phyloP scores from a whole-genome alignment of 805 yeast genomes.

The Candida parachauliodes region DNA sequence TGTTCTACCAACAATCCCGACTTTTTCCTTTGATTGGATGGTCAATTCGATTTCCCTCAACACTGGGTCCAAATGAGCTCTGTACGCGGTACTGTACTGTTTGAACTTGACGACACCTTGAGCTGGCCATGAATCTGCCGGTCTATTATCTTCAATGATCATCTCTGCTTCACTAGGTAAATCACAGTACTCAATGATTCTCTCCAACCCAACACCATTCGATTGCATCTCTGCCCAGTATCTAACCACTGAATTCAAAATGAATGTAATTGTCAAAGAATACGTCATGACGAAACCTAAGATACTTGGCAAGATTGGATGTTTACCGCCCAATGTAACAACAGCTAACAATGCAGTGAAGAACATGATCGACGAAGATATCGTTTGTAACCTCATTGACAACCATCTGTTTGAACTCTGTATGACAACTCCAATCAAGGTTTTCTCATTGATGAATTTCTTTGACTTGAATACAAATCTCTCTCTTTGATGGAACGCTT shows the following conservation, averaged over 20 bases:
- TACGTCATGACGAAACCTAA: constrained; percentile 38
- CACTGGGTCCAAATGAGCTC: constrained; percentile 77
- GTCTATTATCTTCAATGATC: constrained; percentile 30
- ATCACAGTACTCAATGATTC: constrained; percentile 35
- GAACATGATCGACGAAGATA: constrained; percentile 32
- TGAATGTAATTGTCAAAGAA: constrained; percentile 27
- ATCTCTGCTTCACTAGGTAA: constrained; percentile 44
- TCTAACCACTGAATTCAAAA: constrained; percentile 29
- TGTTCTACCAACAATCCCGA: constrained; percentile 95
- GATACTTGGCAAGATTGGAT: constrained; percentile 28
- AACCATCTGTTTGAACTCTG: constrained; percentile 33
- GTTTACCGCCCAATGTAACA: constrained; percentile 19
- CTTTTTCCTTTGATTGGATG: constrained; percentile 72
- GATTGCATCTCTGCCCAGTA: constrained; percentile 34
- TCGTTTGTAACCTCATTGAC: constrained; percentile 33
- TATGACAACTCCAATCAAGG: constrained; percentile 19
- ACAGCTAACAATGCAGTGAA: constrained; percentile 25
- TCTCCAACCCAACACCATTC: constrained; percentile 31
- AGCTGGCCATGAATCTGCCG: constrained; percentile 64
- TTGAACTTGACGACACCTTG: constrained; percentile 64
- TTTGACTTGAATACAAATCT: constrained; percentile 25
- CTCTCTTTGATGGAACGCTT: constrained; percentile 27
- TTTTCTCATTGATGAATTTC: constrained; percentile 21
- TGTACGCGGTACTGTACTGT: constrained; percentile 78
- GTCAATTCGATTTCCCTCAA: constrained; percentile 62